Evolutionary conservation across 1,139 yeast genomes (phyloP), one percentile per base, ranked within the genome.

Genomic region (Geotrichum aggregatum): DNA sequence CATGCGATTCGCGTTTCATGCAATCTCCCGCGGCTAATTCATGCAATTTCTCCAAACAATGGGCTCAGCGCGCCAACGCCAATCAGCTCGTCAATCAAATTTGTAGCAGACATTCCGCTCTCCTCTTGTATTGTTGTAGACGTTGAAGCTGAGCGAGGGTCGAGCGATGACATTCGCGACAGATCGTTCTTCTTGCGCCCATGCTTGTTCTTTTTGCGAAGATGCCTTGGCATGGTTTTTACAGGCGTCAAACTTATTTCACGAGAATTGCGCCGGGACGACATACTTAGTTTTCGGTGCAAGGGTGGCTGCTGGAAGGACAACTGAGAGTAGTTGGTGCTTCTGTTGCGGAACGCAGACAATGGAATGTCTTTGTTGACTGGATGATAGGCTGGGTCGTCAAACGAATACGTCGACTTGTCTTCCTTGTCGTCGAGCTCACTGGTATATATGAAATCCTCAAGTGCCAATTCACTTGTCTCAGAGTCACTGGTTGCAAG

Each of bases 391-490:
- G 42, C 39, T 2, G 47, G 34, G 7, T 42, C 48, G 13, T 44
- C 71, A 16, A 39, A 26, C 3, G 49, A 8, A 16, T 6, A 18
- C 3, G 16, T 19, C 4, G n/a, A 24, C 21, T 8, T 26, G 16
- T 28, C 44, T 50, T 83, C 87, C 47, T 81, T 88, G 60, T 86
- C 89, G 61, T 88, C 96, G 59, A 91, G 73, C 65, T 87, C 97
- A 66, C 92, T 84, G 67, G 92, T 84, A 66, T 91, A 87, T 63
- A 91, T 75, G 55, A 89, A 75, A 63, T 91, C 98, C 65, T 89
- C 96, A 53, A 91, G 72, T 4, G 87, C 89, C 47, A 88, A 70
- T 44, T 84, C 91, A 65, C 83, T 84, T 54, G 75, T 76, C 48
- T 71, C 78, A 43, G 73, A 72, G 49, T 68, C 73, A 18, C 67